Evolutionary conservation across 306 rosid species (phyloP).

Genomic region (Castanospermum australe): DNA sequence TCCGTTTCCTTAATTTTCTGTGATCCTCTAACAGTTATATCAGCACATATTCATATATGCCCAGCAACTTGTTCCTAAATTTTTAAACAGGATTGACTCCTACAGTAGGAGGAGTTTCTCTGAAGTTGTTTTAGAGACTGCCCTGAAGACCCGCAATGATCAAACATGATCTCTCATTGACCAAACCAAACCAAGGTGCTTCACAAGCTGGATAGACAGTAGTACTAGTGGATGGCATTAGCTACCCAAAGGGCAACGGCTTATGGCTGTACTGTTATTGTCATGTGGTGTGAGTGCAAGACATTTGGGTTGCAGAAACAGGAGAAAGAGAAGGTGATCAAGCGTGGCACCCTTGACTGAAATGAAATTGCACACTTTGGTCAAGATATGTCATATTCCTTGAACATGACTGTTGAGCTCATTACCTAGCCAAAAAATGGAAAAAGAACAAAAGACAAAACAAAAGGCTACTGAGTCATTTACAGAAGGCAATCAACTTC

Average conservation of each 20-base stretch:
- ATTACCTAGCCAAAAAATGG: not conserved
- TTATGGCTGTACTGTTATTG: not conserved
- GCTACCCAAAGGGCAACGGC: not conserved
- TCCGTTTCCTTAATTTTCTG: not conserved
- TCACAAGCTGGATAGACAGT: not conserved
- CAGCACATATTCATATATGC: no score
- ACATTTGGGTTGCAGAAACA: not conserved
- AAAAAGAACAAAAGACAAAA: no score
- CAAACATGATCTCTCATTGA: not conserved
- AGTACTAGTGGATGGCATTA: no score
- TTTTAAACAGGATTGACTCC: no score
- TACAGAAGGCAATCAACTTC: no score
- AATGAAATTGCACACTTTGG: not conserved
- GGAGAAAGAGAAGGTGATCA: not conserved
- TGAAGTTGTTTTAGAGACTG: constrained; percentile 1
- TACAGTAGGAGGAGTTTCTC: not conserved
- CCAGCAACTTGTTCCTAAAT: no score
- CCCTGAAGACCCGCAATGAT: constrained; percentile 19
- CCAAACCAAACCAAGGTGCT: not conserved
- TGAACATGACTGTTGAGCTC: not conserved
- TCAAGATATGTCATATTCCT: not conserved
- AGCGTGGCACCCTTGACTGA: not conserved
- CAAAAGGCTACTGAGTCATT: no score
- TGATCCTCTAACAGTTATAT: no score
- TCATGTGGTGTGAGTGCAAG: not conserved